phyloP scores from a whole-genome alignment of 1,284 basidiomycete genomes.

The Inonotus hispidus region DNA sequence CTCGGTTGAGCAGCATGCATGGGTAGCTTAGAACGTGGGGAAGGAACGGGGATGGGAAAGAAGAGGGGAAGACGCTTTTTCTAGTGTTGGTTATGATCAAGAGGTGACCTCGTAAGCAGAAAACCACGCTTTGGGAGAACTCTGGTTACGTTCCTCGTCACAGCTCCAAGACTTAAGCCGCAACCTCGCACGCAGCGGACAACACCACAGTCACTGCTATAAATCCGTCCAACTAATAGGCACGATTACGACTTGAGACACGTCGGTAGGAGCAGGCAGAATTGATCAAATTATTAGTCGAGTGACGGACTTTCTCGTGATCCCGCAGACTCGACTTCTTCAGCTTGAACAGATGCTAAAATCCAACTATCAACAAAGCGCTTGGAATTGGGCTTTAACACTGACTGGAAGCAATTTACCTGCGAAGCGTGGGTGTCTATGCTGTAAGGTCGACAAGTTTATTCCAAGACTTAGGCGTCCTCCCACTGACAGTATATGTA shows the following conservation, averaged over 20 bases:
- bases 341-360: neutral
- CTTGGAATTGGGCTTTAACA: neutral
- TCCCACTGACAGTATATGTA: neutral
- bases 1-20: conserved; percentile 49
- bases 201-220: neutral
- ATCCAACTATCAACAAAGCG: neutral
- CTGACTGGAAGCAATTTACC: neutral
- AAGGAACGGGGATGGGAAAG: neutral
- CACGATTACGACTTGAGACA: neutral
- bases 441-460: neutral
- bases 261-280: neutral
- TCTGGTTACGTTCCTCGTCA: neutral
- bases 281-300: neutral
- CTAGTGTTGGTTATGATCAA: conserved; percentile 20
- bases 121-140: neutral
- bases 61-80: conserved; percentile 20
- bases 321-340: too few relatives aligned
- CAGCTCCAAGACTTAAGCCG: neutral
- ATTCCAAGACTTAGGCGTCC: neutral
- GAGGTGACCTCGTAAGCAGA: neutral
- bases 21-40: conserved; percentile 27
- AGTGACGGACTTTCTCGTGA: neutral
- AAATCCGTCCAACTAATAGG: neutral
- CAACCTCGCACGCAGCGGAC: neutral
- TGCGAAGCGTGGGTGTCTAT: neutral